Base-by-base conservation (phyloP, 306 rosid genomes). In the Glycyrrhiza uralensis region DNA sequence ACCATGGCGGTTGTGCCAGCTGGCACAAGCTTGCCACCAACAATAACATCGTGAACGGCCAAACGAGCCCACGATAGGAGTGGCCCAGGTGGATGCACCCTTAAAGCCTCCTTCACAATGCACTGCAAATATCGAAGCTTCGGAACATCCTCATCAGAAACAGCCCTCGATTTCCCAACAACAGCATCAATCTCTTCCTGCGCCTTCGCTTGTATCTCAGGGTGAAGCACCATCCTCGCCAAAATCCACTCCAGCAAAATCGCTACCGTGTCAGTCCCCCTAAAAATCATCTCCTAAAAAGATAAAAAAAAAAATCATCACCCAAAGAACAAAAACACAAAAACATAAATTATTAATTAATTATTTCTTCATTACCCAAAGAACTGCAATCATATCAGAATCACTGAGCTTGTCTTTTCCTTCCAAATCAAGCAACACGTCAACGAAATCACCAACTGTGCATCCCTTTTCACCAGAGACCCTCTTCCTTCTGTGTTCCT, bases 191-290 rank as follows among this genome's bases (percentile, higher is more conserved):
- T 74, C 54, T 92, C 95, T 0, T 44, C 32, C 0, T 86, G 96
- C 0, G 80, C 96, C 15, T 83, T 86, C 4, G 80, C 66, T 86
- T 92, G 98, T 12, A 92, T 77, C 0, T 86, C 85, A 9, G 90
- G 96, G 35, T 92, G 96, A 3, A 90, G 83, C n/a, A 92, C 81
- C 95, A 92, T 92, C 63, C 96, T 77, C 0, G 98, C 96, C n/a
- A 92, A 52, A 30, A 92, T 82, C 98, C 98, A 92, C 13, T 92
- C 98, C 12, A 92, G 71, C 5, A 89, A 78, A 28, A 92, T 88
- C 0, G 98, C 96, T 14, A 92, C 95, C 0, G 98, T 92, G 45
- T 92, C 98, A 0, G 98, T 92, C 10, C 98, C 98, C 71, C 98
- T 80, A 28, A 92, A 92, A 4, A 92, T 86, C 98, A 89, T 85